Base-by-base conservation (phyloP, 331 rosid species). In the Arachis monticola region DNA sequence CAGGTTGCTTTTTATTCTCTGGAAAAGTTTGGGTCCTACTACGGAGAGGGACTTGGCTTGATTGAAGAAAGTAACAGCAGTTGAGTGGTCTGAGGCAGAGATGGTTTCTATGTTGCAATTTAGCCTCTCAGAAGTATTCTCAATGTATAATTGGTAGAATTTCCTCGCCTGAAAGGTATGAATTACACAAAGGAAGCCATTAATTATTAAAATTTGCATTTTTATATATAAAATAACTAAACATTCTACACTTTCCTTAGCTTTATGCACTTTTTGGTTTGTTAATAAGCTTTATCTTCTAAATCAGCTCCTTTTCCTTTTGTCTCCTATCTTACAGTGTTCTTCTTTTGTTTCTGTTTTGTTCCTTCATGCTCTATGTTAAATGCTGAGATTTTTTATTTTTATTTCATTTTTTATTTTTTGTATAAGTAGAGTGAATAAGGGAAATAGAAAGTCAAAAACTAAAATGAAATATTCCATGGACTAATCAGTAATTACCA, bases 71-170 rank as follows among this genome's bases (percentile, higher is more conserved):
- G 67, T 87, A 51, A 56, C 51, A 7, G 77, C 85, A 48, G 74
- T 67, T 67, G 83, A 22, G 7, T 68, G 81, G 69, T 79, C 83
- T 67, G 82, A 65, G 60, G 90, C 77, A 31, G 79, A 51, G 53
- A 89, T 67, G 32, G 83, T 85, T 44, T 91, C 90, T 5, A 87
- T 55, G 45, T 79, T 77, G 67, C 58, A 82, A 27, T 52, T 53
- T 13, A 88, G 46, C 68, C 94, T 93, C 86, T 85, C 78, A 11
- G 72, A 78, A 41, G 79, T 82, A 77, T 83, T 91, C 73, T 87
- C 80, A 0, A 75, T 64, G 72, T 89, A 93, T 30, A 77, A 69
- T 38, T 70, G 1, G 59, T 81, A 66, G 10, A 82, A 60, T 62
- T 86, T 89, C 77, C 72, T 84, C 11, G 76, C 85, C 98, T 93